Evolutionary conservation across 768 basidiomycete species (phyloP), one percentile per base, ranked within the genome.

Genomic region (Pleurotus platypus): DNA sequence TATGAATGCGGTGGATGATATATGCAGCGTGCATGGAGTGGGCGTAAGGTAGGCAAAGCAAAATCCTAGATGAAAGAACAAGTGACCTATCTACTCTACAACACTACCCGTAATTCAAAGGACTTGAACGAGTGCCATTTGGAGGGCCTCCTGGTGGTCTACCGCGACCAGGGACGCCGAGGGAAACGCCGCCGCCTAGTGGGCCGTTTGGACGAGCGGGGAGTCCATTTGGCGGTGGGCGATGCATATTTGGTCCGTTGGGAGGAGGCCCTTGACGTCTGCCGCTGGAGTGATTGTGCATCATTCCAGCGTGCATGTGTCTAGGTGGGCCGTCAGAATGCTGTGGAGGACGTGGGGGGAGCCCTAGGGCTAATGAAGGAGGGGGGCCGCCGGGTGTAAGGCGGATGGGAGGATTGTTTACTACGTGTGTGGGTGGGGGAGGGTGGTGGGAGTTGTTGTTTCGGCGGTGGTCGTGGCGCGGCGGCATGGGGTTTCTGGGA

Each of bases 331-430:
- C n/a, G 9, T 45, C 42, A 9, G 57, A 57, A 35, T 35, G 11
- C 11, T 35, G 30, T 9, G 57, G 57, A 5, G 45, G 49, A n/a
- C 35, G 43, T 40, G 43, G 64, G 64, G 8, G 66, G 61, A 0
- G 66, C 64, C 8, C 35, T 20, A 57, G 9, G 39, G 20, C 35
- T n/a, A 22, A 45, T 42, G 12, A 12, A 11, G 51, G 60, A 22
- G 60, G 53, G 6, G 20, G 39, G 2, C 1, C 20, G 49, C 46
- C 30, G 16, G 16, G 68, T 65, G 8, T 73, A 46, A 69, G 68
- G 40, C 70, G 63, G 6, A 58, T 65, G 30, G 68, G 65, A 13
- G 68, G 74, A 1, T 67, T 67, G 46, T 56, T 58, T 27, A 38
- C 56, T 8, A 55, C 61, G 49, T 57, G 62, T 11, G 63, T 66